Evolutionary conservation across 2,329 filamentous ascomycete genomes (phyloP), one percentile per base, ranked within the genome.

Genomic region (Colletotrichum aenigma): DNA sequence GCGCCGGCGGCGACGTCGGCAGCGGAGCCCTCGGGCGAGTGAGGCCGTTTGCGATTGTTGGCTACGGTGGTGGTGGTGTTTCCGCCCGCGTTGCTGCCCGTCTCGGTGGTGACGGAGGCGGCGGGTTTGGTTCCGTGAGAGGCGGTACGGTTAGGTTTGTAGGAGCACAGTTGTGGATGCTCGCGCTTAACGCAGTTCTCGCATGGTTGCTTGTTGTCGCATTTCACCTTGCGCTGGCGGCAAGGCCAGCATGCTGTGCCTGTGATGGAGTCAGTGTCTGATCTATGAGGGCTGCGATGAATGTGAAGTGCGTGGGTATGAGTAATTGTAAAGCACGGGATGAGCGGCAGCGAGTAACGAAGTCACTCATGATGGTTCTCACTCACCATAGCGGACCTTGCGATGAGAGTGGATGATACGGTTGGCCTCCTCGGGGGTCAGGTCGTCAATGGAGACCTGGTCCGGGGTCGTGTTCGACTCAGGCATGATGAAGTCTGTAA

Each of bases 361-460:
- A 18, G 21, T 26, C 16, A 30, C n/a, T 24, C 21, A 36, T 48
- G 28, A n/a, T 52, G n/a, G 60, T 24, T 36, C 65, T 64, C 61
- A 86, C 91, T 82, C 87, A 93, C 91, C 92, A 83, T 93, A 93
- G 81, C 92, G 89, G 72, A 93, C 92, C 83, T 93, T 93, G 78
- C 92, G 90, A 81, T 93, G 92, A 68, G 91, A 93, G 82, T 93
- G 91, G 79, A 93, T 93, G 84, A 93, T 93, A 79, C 91, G 90
- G 81, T 87, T 93, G 78, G 91, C 92, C 84, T 93, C 91, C 82
- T 93, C 92, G 12, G 91, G 89, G 62, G 90, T 92, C 81, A 92
- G 86, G 80, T 91, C 88, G 81, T 91, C 89, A 77, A 91, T 83
- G 66, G 86, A 84, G 76, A 86, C 83, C 79, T 85, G 84, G 77